These are phyloP conservation scores for Ceratocystiopsis brevicomis DNA, from an alignment of 2,329 filamentous ascomycete genomes.

Conservation along the genomic window DNA sequence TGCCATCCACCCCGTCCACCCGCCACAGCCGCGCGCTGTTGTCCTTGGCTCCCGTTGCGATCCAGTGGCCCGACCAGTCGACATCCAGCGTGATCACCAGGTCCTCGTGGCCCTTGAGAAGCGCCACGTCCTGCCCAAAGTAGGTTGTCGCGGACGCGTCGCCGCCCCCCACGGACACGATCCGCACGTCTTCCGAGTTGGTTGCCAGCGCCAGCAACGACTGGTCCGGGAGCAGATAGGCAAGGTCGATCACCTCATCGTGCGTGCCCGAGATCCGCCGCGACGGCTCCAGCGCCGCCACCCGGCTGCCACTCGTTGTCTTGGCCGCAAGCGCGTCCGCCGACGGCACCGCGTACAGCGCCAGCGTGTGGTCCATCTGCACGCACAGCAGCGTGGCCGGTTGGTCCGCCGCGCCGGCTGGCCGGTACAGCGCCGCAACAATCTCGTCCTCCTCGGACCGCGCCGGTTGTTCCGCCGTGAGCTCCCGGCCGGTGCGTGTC, in stretches of 20 bases:
- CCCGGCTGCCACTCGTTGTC: slow-evolving; percentile 2
- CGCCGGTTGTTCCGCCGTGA: slow-evolving; percentile 52
- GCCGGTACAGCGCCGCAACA: slow-evolving; percentile 48
- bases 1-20: slow-evolving; percentile 46
- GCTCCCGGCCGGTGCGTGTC: slow-evolving; percentile 53
- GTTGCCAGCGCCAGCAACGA: slow-evolving; percentile 79
- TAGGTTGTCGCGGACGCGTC: slow-evolving; percentile 27
- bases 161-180: slow-evolving; percentile 48
- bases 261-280: slow-evolving; percentile 86
- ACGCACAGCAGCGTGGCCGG: slow-evolving; percentile 50
- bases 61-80: slow-evolving; percentile 94
- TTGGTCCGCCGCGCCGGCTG: slow-evolving; percentile 28
- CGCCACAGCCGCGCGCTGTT: slow-evolving; percentile 87
- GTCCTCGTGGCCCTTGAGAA: slow-evolving; percentile 80
- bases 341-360: slow-evolving; percentile 41
- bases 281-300: slow-evolving; percentile 30
- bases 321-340: slow-evolving; percentile 11
- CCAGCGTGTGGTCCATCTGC: slow-evolving; percentile 75
- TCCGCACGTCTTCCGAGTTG: slow-evolving; percentile 80
- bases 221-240: slow-evolving; percentile 62
- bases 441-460: slow-evolving; percentile 48
- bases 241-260: slow-evolving; percentile 91
- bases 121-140: slow-evolving; percentile 75
- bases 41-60: slow-evolving; percentile 90
- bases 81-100: slow-evolving; percentile 89